Evolutionary conservation across 1,284 basidiomycete species (phyloP).

Genomic region (Mycena sp.): DNA sequence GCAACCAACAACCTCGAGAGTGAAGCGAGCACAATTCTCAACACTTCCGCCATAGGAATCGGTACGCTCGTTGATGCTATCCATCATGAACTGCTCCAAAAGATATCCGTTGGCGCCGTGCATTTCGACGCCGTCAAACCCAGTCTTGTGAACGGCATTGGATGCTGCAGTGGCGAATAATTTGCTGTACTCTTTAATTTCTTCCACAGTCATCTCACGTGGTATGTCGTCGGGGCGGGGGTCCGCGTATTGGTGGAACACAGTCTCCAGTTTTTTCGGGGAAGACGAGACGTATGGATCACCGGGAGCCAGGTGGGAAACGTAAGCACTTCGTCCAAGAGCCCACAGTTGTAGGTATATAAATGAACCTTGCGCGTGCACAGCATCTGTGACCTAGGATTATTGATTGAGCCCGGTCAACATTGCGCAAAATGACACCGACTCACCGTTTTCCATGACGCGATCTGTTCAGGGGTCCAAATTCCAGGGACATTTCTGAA

Average conservation of each 20-base stretch:
- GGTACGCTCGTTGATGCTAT: slow-evolving; percentile 58
- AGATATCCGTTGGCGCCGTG: slow-evolving; percentile 50
- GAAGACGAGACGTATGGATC: slow-evolving; percentile 47
- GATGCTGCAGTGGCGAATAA: slow-evolving; percentile 36
- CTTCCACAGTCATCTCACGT: slow-evolving; percentile 33
- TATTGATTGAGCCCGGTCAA: not conserved
- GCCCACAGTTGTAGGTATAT: slow-evolving; percentile 58
- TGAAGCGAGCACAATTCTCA: slow-evolving; percentile 63
- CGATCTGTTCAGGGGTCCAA: slow-evolving; percentile 22
- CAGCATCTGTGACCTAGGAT: slow-evolving; percentile 5
- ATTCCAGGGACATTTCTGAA: slow-evolving; percentile 21
- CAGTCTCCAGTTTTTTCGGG: slow-evolving; percentile 37
- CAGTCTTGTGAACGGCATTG: slow-evolving; percentile 41
- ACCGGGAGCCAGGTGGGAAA: slow-evolving; percentile 33
- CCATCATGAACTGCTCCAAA: slow-evolving; percentile 50
- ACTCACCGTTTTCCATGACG: slow-evolving; percentile 11
- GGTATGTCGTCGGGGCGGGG: slow-evolving; percentile 19
- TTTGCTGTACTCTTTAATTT: slow-evolving; percentile 41
- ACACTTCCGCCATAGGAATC: slow-evolving; percentile 69
- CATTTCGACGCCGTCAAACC: slow-evolving; percentile 38
- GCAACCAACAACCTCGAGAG: slow-evolving; percentile 55
- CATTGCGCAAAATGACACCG: not conserved
- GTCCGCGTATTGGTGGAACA: slow-evolving; percentile 37
- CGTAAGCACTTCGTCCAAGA: slow-evolving; percentile 47
- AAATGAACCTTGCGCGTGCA: slow-evolving; percentile 37